phyloP scores from a whole-genome alignment of 1,284 basidiomycete species.

The Tilletia walkeri region DNA sequence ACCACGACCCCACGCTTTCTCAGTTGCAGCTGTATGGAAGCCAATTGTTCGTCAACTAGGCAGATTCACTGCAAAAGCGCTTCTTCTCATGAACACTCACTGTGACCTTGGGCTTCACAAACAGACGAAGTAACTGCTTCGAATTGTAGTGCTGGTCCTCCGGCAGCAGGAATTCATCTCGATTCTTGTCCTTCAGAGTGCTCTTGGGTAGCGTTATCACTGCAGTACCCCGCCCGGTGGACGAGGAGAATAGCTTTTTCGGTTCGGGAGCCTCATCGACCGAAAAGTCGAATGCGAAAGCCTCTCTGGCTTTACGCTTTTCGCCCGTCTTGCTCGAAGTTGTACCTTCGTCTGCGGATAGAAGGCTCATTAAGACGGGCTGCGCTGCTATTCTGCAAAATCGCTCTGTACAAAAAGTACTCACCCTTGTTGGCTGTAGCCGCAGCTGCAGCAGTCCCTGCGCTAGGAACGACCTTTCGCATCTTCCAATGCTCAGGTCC shows the following conservation, averaged over 20 bases:
- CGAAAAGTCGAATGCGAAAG: constrained; percentile 83
- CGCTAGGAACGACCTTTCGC: constrained; percentile 18
- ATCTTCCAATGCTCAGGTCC: constrained; percentile 99
- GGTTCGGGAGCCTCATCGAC: constrained; percentile 64
- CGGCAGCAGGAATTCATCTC: constrained; percentile 76
- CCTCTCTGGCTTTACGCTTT: constrained; percentile 61
- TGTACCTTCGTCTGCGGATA: background rate
- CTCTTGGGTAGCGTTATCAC: constrained; percentile 58
- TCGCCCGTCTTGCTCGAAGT: background rate
- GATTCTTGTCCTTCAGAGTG: constrained; percentile 52
- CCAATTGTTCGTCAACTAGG: constrained; percentile 58
- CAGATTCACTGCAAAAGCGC: constrained; percentile 63
- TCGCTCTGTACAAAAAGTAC: constrained; percentile 18
- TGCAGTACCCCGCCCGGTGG: constrained; percentile 43
- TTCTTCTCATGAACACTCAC: constrained; percentile 26
- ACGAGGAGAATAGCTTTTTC: constrained; percentile 71
- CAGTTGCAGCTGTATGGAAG: constrained; percentile 24
- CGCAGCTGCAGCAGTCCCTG: background rate
- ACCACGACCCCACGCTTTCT: constrained; percentile 20
- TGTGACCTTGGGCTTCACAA: constrained; percentile 70
- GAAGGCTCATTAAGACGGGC: background rate
- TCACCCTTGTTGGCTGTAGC: constrained; percentile 16
- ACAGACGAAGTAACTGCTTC: constrained; percentile 81
- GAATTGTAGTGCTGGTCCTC: constrained; percentile 98
- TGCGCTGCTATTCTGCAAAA: background rate